Evolutionary conservation across 805 yeast species (phyloP).

Genomic region (Metschnikowia kofuensis): DNA sequence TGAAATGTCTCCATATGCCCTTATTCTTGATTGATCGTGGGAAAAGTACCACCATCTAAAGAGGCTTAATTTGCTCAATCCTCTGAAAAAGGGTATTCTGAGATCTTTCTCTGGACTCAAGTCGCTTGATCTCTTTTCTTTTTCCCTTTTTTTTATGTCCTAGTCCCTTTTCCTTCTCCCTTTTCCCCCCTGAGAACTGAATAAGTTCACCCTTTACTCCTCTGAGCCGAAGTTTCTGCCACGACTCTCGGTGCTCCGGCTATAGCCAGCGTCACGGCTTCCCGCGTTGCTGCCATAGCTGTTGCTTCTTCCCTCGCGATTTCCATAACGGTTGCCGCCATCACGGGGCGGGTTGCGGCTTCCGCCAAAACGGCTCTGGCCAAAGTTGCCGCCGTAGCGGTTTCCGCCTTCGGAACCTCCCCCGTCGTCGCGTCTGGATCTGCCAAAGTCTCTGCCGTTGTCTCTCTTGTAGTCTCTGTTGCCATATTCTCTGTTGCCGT

Average conservation of each 20-base stretch:
- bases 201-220: too few species aligned
- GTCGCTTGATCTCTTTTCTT: too few species aligned
- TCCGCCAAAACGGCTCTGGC: not conserved
- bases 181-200: too few species aligned
- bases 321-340: not conserved
- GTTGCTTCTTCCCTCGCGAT: not conserved
- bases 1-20: too few species aligned
- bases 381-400: constrained; percentile 2
- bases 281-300: not conserved
- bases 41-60: too few species aligned
- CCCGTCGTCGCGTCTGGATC: too few species aligned
- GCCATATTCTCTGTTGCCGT: not conserved
- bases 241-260: not conserved
- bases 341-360: not conserved
- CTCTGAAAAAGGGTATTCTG: too few species aligned
- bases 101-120: too few species aligned
- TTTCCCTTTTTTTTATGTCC: too few species aligned
- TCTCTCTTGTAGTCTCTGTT: not conserved
- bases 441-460: not conserved
- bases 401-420: not conserved
- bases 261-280: not conserved
- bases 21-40: too few species aligned
- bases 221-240: not conserved
- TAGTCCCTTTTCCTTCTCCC: too few species aligned
- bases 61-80: too few species aligned